phyloP scores from a whole-genome alignment of 1,284 basidiomycete genomes.

The Marasmius sp. region DNA sequence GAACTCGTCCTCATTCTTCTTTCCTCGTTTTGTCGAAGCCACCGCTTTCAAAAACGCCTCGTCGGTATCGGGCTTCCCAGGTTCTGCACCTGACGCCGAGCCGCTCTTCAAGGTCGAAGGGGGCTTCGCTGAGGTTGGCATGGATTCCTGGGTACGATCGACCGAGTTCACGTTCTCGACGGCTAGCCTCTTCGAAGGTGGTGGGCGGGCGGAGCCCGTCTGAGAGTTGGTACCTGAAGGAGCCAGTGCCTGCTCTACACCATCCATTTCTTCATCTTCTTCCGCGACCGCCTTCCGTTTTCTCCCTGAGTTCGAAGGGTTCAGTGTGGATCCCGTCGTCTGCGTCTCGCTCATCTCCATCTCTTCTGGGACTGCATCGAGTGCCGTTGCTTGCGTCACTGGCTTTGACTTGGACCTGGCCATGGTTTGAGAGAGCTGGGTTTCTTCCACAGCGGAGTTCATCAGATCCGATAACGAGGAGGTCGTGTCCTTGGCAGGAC shows the following conservation, averaged over 20 bases:
- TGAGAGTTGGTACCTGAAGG: constrained; percentile 2
- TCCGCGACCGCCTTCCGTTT: constrained; percentile 11
- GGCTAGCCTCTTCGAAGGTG: constrained; percentile 37
- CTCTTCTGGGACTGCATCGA: constrained; percentile 51
- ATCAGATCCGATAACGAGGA: background rate
- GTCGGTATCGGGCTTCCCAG: constrained; percentile 64
- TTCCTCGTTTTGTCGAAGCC: constrained; percentile 72
- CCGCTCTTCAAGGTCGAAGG: constrained; percentile 14
- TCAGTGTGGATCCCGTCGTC: background rate
- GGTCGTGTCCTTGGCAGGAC: constrained; percentile 36
- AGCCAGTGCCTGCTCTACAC: constrained; percentile 20
- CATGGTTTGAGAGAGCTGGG: background rate
- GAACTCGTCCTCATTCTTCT: constrained; percentile 69
- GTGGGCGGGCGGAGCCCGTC: constrained; percentile 8
- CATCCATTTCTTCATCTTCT: constrained; percentile 41
- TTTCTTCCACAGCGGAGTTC: background rate
- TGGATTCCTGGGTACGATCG: constrained; percentile 9
- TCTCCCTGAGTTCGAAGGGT: background rate
- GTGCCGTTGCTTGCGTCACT: constrained; percentile 8
- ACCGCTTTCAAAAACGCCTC: constrained; percentile 69
- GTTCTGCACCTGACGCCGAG: constrained; percentile 36
- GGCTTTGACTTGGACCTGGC: background rate
- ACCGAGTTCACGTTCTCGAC: constrained; percentile 35
- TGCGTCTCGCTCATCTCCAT: constrained; percentile 46
- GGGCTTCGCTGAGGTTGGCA: background rate